Evolutionary conservation across 495 filamentous ascomycete genomes (phyloP).

Genomic region (Xylaria flabelliformis): DNA sequence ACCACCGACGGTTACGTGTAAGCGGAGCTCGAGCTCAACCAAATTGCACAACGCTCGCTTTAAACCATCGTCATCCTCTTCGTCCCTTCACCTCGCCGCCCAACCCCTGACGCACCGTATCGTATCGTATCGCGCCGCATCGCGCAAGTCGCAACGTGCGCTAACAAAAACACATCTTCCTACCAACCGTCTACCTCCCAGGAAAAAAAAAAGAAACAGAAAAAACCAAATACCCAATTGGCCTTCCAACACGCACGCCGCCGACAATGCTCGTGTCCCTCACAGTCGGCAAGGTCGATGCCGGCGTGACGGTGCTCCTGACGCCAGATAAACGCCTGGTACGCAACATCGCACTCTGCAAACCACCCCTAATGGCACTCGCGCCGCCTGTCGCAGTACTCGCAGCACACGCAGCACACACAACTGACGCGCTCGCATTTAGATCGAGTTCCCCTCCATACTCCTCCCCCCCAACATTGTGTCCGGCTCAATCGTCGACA

Average conservation of each 20-base stretch:
- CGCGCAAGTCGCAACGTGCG: not conserved
- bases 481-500: slow-evolving; percentile 96
- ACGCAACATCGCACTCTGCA: slow-evolving; percentile 42
- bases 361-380: not conserved
- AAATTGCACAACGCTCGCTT: not conserved
- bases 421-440: slow-evolving; percentile 22
- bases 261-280: slow-evolving; percentile 89
- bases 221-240: slow-evolving; percentile 15
- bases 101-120: not conserved
- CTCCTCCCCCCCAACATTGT: slow-evolving; percentile 93
- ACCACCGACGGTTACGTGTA: slow-evolving; percentile 3
- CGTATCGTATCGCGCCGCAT: no score
- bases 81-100: not conserved
- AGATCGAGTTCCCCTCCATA: slow-evolving; percentile 99
- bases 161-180: not conserved
- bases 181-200: not conserved
- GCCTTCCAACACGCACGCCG: slow-evolving; percentile 30
- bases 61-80: not conserved
- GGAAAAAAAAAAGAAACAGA: not conserved
- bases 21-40: not conserved
- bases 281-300: slow-evolving; percentile 98
- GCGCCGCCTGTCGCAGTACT: not conserved
- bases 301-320: slow-evolving; percentile 93
- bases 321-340: slow-evolving; percentile 97
- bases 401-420: not conserved